phyloP scores from a whole-genome alignment of 176 grass and related monocot genomes.

The Carex scoparia region DNA sequence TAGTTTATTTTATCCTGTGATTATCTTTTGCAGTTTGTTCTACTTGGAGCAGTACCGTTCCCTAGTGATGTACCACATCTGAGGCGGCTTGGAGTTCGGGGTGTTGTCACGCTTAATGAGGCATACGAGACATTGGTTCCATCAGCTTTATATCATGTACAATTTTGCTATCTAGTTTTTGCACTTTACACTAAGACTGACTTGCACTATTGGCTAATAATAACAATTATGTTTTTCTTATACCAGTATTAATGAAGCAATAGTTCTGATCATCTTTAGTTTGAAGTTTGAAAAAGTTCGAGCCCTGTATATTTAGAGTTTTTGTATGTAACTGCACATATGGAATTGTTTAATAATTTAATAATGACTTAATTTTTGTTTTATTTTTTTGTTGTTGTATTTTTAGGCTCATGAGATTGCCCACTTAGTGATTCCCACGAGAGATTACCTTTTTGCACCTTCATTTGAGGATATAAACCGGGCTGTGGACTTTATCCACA shows the following conservation, averaged over 20 bases:
- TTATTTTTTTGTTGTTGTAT: background rate
- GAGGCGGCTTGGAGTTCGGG: conserved; percentile 65
- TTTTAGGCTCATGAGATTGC: conserved; percentile 68
- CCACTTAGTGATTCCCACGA: conserved; percentile 90
- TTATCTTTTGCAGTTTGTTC: conserved; percentile 45
- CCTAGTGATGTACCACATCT: conserved; percentile 80
- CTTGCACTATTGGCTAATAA: background rate
- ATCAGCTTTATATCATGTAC: conserved; percentile 76
- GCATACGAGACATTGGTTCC: conserved; percentile 89
- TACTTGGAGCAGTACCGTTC: conserved; percentile 93
- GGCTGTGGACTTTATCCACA: conserved; percentile 88
- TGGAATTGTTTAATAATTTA: background rate
- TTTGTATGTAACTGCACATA: background rate
- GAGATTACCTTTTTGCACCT: conserved; percentile 91
- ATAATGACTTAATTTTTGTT: conserved; percentile 7
- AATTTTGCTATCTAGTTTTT: background rate
- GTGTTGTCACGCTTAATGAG: conserved; percentile 88
- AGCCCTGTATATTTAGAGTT: background rate
- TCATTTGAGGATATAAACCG: conserved; percentile 61
- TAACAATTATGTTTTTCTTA: background rate
- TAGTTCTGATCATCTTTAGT: conserved; percentile 11
- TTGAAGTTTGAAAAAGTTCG: background rate
- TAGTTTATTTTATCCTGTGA: background rate
- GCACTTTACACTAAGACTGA: background rate
- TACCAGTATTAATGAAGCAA: background rate